Evolutionary conservation across 257 asterid species (phyloP).

Genomic region (Solanum appendiculatum): DNA sequence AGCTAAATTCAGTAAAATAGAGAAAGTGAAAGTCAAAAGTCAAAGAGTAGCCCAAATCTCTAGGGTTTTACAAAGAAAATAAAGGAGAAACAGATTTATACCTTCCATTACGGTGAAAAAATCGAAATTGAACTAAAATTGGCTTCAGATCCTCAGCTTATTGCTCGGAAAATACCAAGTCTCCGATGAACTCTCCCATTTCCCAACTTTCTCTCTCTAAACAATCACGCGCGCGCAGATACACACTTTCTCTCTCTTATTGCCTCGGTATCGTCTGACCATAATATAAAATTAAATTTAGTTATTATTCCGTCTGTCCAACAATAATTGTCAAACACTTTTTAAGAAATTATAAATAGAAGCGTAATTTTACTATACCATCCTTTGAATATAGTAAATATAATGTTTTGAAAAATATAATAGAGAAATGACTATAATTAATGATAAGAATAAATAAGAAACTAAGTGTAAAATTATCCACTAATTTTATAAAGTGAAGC

Average conservation of each 20-base stretch:
- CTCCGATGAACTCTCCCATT: background rate
- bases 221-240: background rate
- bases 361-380: no score
- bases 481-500: no score
- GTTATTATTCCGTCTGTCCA: no score
- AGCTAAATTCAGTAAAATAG: background rate
- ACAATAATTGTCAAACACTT: no score
- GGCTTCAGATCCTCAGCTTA: background rate
- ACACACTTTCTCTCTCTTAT: background rate
- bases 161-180: background rate
- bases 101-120: slow-evolving; percentile 4
- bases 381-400: no score
- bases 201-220: background rate
- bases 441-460: no score
- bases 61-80: slow-evolving; percentile 1
- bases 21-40: background rate
- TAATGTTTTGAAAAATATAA: no score
- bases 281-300: background rate
- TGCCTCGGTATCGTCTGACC: background rate
- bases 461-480: no score
- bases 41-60: background rate
- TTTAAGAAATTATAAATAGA: no score
- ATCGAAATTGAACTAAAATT: background rate
- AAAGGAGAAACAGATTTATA: background rate
- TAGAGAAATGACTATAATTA: no score